Base-by-base conservation (phyloP, 2,329 filamentous ascomycete species). In the Blastomyces percursus region DNA sequence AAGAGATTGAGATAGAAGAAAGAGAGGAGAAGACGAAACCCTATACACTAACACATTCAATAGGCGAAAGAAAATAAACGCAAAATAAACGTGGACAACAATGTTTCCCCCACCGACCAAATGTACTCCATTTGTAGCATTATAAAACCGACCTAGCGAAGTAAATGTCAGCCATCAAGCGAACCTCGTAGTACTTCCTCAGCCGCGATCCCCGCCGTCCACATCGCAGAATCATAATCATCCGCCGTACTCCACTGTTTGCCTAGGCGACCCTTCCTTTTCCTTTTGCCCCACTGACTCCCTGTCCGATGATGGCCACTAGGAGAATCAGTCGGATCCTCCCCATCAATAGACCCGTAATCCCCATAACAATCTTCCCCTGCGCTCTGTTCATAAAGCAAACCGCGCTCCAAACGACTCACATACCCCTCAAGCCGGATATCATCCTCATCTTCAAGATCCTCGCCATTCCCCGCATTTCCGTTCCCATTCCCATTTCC, bases 351-450 rank as follows among this genome's bases (percentile, higher is more conserved):
- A 6, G 14, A 16, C 27, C 27, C 27, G 30, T 8, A 32, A 35
- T n/a, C 63, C 32, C 64, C 59, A 32, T 63, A 60, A 51, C 67
- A 46, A 16, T 60, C 61, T 19, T 61, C 65, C 42, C 51, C 55
- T 52, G 58, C 62, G 52, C 64, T 66, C 50, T 64, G 63, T 61
- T 64, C 66, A 48, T 68, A 69, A n/a, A 71, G 61, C 12, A 70
- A 59, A 38, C 59, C 67, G 16, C 64, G 65, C 61, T 71, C 69
- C 57, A 71, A 61, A 21, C 68, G 63, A 59, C 67, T 69, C 52
- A 71, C 64, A 55, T 70, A 69, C 32, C 66, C 64, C 2, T 67
- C 62, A 19, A 66, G 61, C 19, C 68, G 64, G 32, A 66, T 63
- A 52, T 69, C 68, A 42, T 64, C 64, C 44, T 66, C 62, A 12